Percentiles rank a stretch among this genome's conserved stretches.
phyloP scores from a whole-genome alignment of 2,329 filamentous ascomycete species.

The Lojkania enalia region DNA sequence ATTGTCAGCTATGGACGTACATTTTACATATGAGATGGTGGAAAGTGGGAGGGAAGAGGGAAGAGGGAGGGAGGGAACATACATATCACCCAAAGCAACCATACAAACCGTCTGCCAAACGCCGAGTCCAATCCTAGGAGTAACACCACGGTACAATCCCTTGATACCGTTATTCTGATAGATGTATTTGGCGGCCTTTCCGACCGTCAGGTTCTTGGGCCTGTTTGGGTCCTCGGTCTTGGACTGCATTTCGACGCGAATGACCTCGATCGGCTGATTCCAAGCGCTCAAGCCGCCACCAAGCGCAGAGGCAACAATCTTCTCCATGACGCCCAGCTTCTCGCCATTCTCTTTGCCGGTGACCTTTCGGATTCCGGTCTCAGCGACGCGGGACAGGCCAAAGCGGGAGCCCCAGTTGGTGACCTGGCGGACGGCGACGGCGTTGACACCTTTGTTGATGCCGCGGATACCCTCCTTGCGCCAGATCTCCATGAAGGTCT shows the following conservation, averaged over 20 bases:
- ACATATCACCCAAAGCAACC: slow-evolving; percentile 98
- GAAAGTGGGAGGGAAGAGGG: too few species aligned
- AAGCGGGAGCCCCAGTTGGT: slow-evolving; percentile 99
- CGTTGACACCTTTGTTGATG: slow-evolving; percentile 99
- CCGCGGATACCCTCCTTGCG: slow-evolving; percentile 88
- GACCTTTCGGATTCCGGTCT: slow-evolving; percentile 78
- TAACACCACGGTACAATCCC: slow-evolving; percentile 93
- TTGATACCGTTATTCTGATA: slow-evolving; percentile 85
- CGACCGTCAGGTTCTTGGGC: slow-evolving; percentile 98
- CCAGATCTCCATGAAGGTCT: slow-evolving; percentile 97
- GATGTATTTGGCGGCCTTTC: slow-evolving; percentile 80
- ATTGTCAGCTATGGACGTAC: slow-evolving; percentile 34
- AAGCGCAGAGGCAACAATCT: slow-evolving; percentile 81
- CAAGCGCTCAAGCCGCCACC: slow-evolving; percentile 95
- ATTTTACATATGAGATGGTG: too few species aligned
- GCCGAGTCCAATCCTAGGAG: slow-evolving; percentile 89
- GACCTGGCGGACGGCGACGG: slow-evolving; percentile 97
- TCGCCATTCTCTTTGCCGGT: slow-evolving; percentile 79
- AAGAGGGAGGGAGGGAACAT: slow-evolving; percentile 52
- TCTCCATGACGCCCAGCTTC: slow-evolving; percentile 79
- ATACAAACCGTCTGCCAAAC: slow-evolving; percentile 99
- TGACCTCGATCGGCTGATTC: slow-evolving; percentile 99
- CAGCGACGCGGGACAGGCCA: slow-evolving; percentile 87
- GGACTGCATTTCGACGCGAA: slow-evolving; percentile 99
- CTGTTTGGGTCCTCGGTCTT: slow-evolving; percentile 98